These are phyloP conservation scores for Leucocoprinus birnbaumii DNA, from an alignment of 768 basidiomycete genomes.

Conservation along the genomic window DNA sequence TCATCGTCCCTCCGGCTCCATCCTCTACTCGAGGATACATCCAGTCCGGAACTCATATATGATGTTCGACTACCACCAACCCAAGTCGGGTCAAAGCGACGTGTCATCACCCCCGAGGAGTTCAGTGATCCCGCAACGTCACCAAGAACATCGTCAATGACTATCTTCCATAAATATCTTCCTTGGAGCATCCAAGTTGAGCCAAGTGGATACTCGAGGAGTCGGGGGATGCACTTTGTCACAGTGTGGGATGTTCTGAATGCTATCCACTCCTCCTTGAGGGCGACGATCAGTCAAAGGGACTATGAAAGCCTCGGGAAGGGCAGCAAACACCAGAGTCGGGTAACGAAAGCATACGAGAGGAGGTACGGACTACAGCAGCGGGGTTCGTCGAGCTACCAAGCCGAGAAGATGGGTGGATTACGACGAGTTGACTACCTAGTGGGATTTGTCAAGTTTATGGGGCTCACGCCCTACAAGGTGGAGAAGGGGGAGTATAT, in stretches of 20 bases:
- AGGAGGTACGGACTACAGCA: background rate
- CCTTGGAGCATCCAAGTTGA: constrained; percentile 7
- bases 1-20: background rate
- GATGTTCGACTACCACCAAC: constrained; percentile 3
- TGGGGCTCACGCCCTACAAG: constrained; percentile 4
- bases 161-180: constrained; percentile 1
- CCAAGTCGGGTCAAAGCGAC: background rate
- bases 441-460: constrained; percentile 6
- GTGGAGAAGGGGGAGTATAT: constrained; percentile 6
- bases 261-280: constrained; percentile 1
- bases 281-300: background rate
- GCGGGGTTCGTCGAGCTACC: background rate
- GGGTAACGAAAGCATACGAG: constrained; percentile 9
- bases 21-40: background rate
- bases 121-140: constrained; percentile 6
- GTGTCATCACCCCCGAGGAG: background rate
- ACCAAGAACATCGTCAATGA: background rate
- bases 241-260: constrained; percentile 11
- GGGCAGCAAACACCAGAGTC: background rate
- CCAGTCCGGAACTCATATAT: constrained; percentile 2
- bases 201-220: constrained; percentile 6
- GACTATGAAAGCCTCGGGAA: constrained; percentile 5
- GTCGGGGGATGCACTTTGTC: constrained; percentile 1
- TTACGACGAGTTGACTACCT: constrained; percentile 6
- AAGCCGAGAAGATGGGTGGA: constrained; percentile 9